Base-by-base conservation (phyloP, 177 flowering plant genomes). In the Vitis hybrid region DNA sequence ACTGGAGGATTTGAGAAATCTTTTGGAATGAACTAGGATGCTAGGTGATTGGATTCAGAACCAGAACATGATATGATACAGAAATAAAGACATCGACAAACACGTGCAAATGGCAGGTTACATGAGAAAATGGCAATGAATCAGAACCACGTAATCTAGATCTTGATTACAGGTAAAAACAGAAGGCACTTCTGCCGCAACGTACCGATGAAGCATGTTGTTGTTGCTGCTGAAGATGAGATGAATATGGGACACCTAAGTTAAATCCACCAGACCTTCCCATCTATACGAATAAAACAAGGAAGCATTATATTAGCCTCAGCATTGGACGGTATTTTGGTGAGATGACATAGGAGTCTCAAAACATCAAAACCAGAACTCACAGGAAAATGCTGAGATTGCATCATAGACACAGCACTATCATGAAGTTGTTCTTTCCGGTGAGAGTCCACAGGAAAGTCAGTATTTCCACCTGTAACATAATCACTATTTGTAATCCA, bases 381-480 rank as follows among this genome's bases (percentile, higher is more conserved):
- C 79, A 94, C 98, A 66, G 92, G 76, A 82, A 87, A 94, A 65
- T 94, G 97, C 76, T 87, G 99, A 57, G 92, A 78, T 70, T 91
- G 97, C 91, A 93, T 91, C 89, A 92, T 87, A 7, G 97, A 81
- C 74, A 88, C 74, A 16, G 87, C 30, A 82, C 76, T 88, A 62
- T 92, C 97, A 80, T 89, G 97, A 76, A 85, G 85, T 70, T 86
- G 97, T 58, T 96, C 98, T 83, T 96, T 94, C 79, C 91, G 97
- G 74, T 92, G 97, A 85, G 92, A 62, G 74, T 96, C 98, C 92
- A 94, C 88, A 1, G 74, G 71, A 83, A 83, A 92, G 72, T 96
- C 98, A 68, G 87, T 81, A 89, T 83, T 88, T 52, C 91, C 90
- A 81, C 99, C 99, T 92, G 84, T 60, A 74, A 35, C 46, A 35